Base-by-base conservation (phyloP, 2,329 filamentous ascomycete genomes). In the Hymenoscyphus infarciens region DNA sequence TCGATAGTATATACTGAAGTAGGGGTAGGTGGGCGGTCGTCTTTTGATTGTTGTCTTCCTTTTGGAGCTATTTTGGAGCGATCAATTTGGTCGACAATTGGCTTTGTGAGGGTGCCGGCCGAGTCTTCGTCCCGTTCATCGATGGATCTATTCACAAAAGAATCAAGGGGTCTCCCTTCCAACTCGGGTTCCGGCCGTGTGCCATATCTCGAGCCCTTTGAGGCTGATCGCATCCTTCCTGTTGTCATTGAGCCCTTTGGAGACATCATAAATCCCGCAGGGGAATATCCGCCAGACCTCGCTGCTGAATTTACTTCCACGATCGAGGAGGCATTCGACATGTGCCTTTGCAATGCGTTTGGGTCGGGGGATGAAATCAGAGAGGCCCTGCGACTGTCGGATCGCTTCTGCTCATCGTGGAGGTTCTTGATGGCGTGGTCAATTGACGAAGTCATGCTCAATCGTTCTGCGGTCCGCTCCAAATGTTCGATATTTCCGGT, bases 361-460 rank as follows among this genome's bases (percentile, higher is more conserved):
- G 66, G 62, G 19, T 67, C 67, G 64, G 80, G 73, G 61, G 78
- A 80, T 22, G 83, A 84, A 54, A 85, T 79, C 57, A 87, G 78
- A 8, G 86, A 89, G 2, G 87, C 88, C 63, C 83, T 81, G 65
- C 84, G 81, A 72, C 86, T 90, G 72, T 90, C 88, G 72, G 81
- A 84, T 68, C 85, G 82, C 76, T 90, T 91, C 72, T 90, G 79
- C 75, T 90, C 87, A 64, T 85, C 80, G 75, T 91, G 87, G 67
- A 91, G 80, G 71, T 88, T 85, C 63, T 88, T 84, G 70, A 92
- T 93, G 69, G 90, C 89, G 78, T 90, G 85, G 70, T 89, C 89
- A 71, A 92, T 89, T 65, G 90, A 91, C 66, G 87, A 90, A 56
- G 81, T 82, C 62, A 86, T 87, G 69, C 88, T 90, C 74, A 93